Evolutionary conservation across 129 eudicot genomes (phyloP).

Genomic region (Sambucus nigra): DNA sequence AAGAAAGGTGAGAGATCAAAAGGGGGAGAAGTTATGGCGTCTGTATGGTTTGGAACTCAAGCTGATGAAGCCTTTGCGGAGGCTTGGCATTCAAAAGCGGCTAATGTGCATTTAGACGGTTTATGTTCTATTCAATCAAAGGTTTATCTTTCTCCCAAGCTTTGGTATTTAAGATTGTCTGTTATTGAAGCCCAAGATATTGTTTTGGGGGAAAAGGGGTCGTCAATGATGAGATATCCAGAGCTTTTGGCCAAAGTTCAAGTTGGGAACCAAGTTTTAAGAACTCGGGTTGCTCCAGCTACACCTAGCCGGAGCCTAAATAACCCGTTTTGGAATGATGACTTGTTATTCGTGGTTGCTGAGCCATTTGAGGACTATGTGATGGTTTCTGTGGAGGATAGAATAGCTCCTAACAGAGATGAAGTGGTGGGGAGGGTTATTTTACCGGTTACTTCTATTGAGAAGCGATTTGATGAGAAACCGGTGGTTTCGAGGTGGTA

Average conservation of each 20-base stretch:
- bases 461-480: slow-evolving; percentile 61
- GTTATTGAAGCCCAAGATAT: slow-evolving; percentile 92
- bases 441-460: slow-evolving; percentile 47
- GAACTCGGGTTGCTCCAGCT: slow-evolving; percentile 62
- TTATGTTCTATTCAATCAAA: slow-evolving; percentile 73
- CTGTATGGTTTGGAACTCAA: slow-evolving; percentile 96
- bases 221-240: slow-evolving; percentile 64
- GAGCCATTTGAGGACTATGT: slow-evolving; percentile 96
- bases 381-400: slow-evolving; percentile 68
- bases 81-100: slow-evolving; percentile 97
- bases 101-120: slow-evolving; percentile 74
- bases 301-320: slow-evolving; percentile 38
- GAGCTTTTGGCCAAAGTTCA: slow-evolving; percentile 79
- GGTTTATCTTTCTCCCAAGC: slow-evolving; percentile 86
- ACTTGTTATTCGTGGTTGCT: slow-evolving; percentile 81
- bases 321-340: slow-evolving; percentile 89
- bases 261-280: slow-evolving; percentile 87
- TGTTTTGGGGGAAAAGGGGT: slow-evolving; percentile 61
- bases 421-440: slow-evolving; percentile 75
- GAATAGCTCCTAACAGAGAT: slow-evolving; percentile 57
- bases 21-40: slow-evolving; percentile 82
- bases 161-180: slow-evolving; percentile 73
- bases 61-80: slow-evolving; percentile 95
- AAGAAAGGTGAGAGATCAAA: slow-evolving; percentile 70
- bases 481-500: slow-evolving; percentile 71